These are phyloP conservation scores for Xylogone sp. DNA, from an alignment of 2,329 filamentous ascomycete species.

Conservation along the genomic window DNA sequence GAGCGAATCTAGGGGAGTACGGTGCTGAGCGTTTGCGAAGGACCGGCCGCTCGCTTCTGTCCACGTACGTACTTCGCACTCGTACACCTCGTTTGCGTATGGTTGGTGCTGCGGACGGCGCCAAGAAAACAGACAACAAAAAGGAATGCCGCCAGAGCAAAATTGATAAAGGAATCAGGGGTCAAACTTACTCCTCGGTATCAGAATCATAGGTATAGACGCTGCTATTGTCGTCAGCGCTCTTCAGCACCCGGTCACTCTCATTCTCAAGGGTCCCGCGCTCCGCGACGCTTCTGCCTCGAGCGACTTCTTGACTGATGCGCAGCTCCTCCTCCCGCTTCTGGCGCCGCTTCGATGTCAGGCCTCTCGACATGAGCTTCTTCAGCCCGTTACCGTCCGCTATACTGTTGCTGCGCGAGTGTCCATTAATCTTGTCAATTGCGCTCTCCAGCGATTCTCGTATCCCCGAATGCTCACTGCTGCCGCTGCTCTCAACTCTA, in stretches of 20 bases:
- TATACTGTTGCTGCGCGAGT: constrained; percentile 14
- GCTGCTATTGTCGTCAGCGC: constrained; percentile 21
- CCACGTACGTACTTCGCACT: not conserved
- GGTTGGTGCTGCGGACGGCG: not conserved
- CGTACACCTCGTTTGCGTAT: too few relatives aligned
- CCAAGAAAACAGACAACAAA: constrained; percentile 10
- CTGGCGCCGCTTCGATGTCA: constrained; percentile 45
- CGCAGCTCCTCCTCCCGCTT: constrained; percentile 35
- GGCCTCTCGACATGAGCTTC: constrained; percentile 51
- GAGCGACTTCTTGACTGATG: constrained; percentile 29
- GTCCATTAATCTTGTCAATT: constrained; percentile 20
- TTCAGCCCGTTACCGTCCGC: constrained; percentile 34
- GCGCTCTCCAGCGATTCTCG: constrained; percentile 19
- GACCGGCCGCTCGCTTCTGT: not conserved
- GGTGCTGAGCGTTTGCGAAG: not conserved
- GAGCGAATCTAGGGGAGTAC: not conserved
- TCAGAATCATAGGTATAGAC: constrained; percentile 28
- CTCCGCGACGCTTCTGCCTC: constrained; percentile 27
- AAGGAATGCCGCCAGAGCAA: constrained; percentile 2
- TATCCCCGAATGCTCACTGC: constrained; percentile 7
- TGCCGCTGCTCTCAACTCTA: constrained; percentile 19
- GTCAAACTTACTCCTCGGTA: constrained; percentile 28
- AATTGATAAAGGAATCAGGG: constrained; percentile 7
- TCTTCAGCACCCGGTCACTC: constrained; percentile 5
- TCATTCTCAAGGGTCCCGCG: constrained; percentile 26